Evolutionary conservation across 306 rosid species (phyloP).

Genomic region (Quercus alba): DNA sequence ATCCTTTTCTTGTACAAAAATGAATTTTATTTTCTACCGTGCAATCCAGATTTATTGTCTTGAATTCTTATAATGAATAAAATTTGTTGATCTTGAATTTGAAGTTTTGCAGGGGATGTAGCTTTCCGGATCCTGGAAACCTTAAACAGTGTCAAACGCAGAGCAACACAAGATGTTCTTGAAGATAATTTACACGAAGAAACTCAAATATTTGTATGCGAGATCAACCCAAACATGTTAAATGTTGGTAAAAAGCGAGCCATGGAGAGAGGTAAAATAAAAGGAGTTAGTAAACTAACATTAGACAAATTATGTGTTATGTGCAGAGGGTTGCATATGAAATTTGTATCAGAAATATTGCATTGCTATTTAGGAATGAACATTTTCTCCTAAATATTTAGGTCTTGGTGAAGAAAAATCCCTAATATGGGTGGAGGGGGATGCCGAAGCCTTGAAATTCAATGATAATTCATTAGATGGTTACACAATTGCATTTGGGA

Average conservation of each 20-base stretch:
- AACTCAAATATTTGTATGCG: conserved; percentile 80
- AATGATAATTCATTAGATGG: conserved; percentile 83
- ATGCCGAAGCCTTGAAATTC: conserved; percentile 77
- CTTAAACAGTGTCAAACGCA: conserved; percentile 61
- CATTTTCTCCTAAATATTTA: conserved; percentile 30
- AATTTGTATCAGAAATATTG: conserved; percentile 7
- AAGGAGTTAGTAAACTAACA: conserved; percentile 1
- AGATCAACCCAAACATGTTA: conserved; percentile 85
- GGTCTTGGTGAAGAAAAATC: conserved; percentile 70
- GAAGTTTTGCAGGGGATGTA: conserved; percentile 75
- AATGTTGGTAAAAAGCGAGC: conserved; percentile 79
- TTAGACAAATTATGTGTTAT: neutral
- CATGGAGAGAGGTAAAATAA: conserved; percentile 58
- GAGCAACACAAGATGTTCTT: conserved; percentile 48
- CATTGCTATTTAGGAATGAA: conserved; percentile 22
- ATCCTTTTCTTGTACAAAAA: neutral
- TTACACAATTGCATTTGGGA: conserved; percentile 96
- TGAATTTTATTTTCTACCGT: neutral
- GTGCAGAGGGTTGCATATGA: neutral
- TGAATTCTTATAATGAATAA: neutral
- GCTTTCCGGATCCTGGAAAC: conserved; percentile 83
- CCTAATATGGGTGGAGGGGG: conserved; percentile 87
- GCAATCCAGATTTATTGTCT: neutral
- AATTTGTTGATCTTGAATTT: neutral
- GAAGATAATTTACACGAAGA: conserved; percentile 57